Conservation (phyloP, 345 rosid species). For the Brassica juncea region DNA sequence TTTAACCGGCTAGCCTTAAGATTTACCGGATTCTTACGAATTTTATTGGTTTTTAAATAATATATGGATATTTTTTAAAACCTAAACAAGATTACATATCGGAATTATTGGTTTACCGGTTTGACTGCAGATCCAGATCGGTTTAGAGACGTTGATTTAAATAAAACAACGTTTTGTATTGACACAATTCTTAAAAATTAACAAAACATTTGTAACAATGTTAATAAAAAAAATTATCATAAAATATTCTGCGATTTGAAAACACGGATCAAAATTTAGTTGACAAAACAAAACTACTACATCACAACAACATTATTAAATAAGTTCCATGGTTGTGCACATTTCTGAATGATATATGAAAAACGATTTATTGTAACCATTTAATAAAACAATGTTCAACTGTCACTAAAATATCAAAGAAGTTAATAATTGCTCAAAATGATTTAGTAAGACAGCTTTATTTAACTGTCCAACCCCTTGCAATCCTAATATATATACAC, state of each 20-base stretch:
- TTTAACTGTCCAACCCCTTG: neutral
- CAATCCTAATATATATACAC: constrained; percentile 10
- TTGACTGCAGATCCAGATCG: too few species aligned
- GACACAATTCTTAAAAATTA: too few species aligned
- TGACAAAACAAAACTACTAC: neutral
- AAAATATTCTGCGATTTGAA: too few species aligned
- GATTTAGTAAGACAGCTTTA: constrained; percentile 10
- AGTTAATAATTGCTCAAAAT: neutral
- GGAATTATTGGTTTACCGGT: too few species aligned
- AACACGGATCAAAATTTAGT: too few species aligned
- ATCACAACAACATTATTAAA: neutral
- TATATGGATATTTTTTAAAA: neutral
- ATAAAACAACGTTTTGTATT: too few species aligned
- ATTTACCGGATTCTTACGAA: too few species aligned
- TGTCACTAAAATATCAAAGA: neutral
- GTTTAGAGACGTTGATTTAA: too few species aligned
- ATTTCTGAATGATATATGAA: neutral
- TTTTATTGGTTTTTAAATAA: too few species aligned
- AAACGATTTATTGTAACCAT: neutral
- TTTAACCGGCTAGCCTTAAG: too few species aligned
- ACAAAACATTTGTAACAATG: too few species aligned
- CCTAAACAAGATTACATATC: neutral
- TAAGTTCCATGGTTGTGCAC: neutral
- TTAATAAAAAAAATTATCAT: too few species aligned
- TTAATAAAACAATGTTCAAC: neutral